Base-by-base conservation (phyloP, 192 early-diverging fungal species). In the Mortierella antarctica region DNA sequence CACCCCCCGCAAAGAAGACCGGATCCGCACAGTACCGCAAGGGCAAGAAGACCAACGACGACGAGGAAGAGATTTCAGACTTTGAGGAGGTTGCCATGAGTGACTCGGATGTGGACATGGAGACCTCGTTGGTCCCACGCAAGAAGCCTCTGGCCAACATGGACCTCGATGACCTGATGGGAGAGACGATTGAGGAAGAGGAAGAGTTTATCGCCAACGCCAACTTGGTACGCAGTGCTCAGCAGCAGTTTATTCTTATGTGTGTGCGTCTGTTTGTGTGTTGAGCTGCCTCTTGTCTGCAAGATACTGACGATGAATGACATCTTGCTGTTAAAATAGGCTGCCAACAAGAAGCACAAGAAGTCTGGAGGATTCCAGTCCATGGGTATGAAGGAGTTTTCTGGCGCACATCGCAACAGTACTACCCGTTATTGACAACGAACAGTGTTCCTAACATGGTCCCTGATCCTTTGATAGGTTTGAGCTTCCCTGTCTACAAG, bases 351-450 rank as follows among this genome's bases (percentile, higher is more conserved):
- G 64, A 97, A 96, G 75, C 92, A 94, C 78, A 95, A 95, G 67
- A 99, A 99, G 72, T 97, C 95, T 0, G 97, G 97, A 42, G 97
- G 97, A 31, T 99, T 99, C 83, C 96, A 98, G 82, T 96, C 95
- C 7, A 97, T 99, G 96, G 97, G 90, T 89, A 76, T 45, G 67
- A 46, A 42, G n/a, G 5, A 7, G 1, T 31, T 31, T 31, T 31
- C 54, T 31, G 40, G 10, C 46, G 4, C 14, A 11, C 14, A 45
- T 41, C 20, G 18, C 7, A 48, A 65, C 31, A 31, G 31, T 31
- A 31, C 31, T 31, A 3, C 20, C 11, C 4, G 11, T 51, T 51
- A n/a, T 51, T 1, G n/a, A 51, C 50, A n/a, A 51, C n/a, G 13
- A 12, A 51, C n/a, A n/a, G 50, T n/a, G n/a, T 51, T 1, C 4